phyloP scores from a whole-genome alignment of 768 basidiomycete genomes.

The Rhodotorula paludigena region DNA sequence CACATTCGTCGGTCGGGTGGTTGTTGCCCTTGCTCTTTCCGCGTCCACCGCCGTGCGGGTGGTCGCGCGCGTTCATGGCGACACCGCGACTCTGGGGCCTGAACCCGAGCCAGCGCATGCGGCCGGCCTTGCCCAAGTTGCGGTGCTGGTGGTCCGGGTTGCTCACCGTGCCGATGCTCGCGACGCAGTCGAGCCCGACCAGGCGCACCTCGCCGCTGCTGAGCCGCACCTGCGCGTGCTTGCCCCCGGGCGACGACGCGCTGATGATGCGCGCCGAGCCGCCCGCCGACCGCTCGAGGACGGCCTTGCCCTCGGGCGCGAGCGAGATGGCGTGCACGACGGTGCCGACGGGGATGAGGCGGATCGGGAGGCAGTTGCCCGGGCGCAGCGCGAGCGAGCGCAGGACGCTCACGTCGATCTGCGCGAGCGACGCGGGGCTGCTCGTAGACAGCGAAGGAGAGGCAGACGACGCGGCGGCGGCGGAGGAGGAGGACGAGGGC shows the following conservation, averaged over 20 bases:
- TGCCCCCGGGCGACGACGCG: conserved; percentile 56
- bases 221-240: conserved; percentile 75
- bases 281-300: conserved; percentile 85
- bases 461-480: not conserved
- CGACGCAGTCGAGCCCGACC: conserved; percentile 68
- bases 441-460: no score
- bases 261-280: conserved; percentile 70
- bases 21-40: conserved; percentile 97
- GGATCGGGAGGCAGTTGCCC: conserved; percentile 87
- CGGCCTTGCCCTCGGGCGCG: conserved; percentile 65
- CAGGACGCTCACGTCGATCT: conserved; percentile 71
- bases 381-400: conserved; percentile 76
- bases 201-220: conserved; percentile 90
- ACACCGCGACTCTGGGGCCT: conserved; percentile 17
- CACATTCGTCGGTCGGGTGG: conserved; percentile 75
- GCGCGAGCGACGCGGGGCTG: conserved; percentile 48
- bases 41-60: conserved; percentile 93
- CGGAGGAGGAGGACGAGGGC: not conserved
- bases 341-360: conserved; percentile 87
- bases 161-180: conserved; percentile 85
- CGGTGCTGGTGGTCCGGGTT: conserved; percentile 83
- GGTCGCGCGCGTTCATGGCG: conserved; percentile 44
- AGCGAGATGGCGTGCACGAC: conserved; percentile 81
- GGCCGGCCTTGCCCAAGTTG: conserved; percentile 83
- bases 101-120: conserved; percentile 44